Base-by-base conservation (phyloP, 1,284 basidiomycete species). In the Porogramme epimiltina region DNA sequence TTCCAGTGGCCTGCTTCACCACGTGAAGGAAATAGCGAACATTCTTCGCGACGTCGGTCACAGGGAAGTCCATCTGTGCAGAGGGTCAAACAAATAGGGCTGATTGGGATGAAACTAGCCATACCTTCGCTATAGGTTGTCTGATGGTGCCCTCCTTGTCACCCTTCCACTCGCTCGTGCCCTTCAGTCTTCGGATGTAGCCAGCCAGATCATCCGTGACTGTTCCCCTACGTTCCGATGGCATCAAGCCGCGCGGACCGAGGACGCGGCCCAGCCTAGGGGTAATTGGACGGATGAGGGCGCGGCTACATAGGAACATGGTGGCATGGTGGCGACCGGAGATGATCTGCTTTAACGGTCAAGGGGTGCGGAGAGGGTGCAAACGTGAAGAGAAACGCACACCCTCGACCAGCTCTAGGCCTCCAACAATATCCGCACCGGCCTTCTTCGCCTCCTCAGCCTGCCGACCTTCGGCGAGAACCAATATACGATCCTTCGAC, bases 191-290 rank as follows among this genome's bases (percentile, higher is more conserved):
- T 60, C 83, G 79, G 53, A 99, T 87, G 53, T 90, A 93, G 15
- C 85, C 84, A 15, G 76, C 85, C 51, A 97, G 78, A 54, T 96
- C 91, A 48, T 93, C 89, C 0, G 91, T 92, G 8, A 98, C 96
- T 0, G 95, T 97, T 3, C 96, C 96, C 59, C 96, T 82, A 70
- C 95, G 89, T 56, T 89, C 89, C 8, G 91, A 92, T 15, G 96
- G 96, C 94, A 99, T 98, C 47, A 99, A 73, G 56, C 95, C 95
- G 55, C 93, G 87, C 38, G 94, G 95, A 66, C 96, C 97, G 23
- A 99, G 80, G 54, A 93, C 84, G 60, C 95, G 87, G 28, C 95
- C 95, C 6, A 98, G 79, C 61, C 82, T 83, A 13, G 87, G 85
- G 22, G 90, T 87, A 55, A 98, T 91, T 28, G 82, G 73, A 24